A percentile compares a stretch with the other conserved stretches of the same genome.
Evolutionary conservation across 495 filamentous ascomycete genomes (phyloP).

Genomic region (Trichocladium antarcticum): DNA sequence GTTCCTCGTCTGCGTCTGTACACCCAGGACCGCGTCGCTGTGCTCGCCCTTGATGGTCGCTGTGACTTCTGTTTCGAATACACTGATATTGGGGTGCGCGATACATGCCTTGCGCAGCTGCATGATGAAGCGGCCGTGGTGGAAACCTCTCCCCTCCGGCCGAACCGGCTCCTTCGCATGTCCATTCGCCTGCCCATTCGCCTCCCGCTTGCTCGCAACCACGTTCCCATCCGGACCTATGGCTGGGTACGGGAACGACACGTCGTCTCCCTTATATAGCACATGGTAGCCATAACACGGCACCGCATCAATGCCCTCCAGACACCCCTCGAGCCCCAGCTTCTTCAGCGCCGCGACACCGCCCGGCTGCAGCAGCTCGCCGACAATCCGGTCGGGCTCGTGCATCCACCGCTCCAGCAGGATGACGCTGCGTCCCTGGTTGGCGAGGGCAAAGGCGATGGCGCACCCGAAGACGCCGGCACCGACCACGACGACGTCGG

Average conservation of each 20-base stretch:
- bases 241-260: constrained; percentile 66
- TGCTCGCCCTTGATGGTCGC: constrained; percentile 48
- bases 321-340: constrained; percentile 67
- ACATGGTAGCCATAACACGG: constrained; percentile 76
- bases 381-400: constrained; percentile 93
- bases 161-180: constrained; percentile 12
- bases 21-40: constrained; percentile 58
- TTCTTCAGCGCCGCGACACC: constrained; percentile 71
- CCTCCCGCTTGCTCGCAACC: not conserved
- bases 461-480: constrained; percentile 86
- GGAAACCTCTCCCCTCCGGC: constrained; percentile 62
- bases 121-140: constrained; percentile 75
- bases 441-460: constrained; percentile 65
- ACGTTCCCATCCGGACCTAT: constrained; percentile 24
- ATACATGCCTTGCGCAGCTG: constrained; percentile 58
- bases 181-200: not conserved
- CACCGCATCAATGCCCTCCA: constrained; percentile 84
- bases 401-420: constrained; percentile 80
- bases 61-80: constrained; percentile 62
- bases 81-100: constrained; percentile 56
- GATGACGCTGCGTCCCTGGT: constrained; percentile 84
- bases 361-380: constrained; percentile 88
- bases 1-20: constrained; percentile 53
- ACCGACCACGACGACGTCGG: constrained; percentile 80
- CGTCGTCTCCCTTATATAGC: constrained; percentile 65